Conservation (phyloP, 768 basidiomycete species). For the Pleurotus platypus region DNA sequence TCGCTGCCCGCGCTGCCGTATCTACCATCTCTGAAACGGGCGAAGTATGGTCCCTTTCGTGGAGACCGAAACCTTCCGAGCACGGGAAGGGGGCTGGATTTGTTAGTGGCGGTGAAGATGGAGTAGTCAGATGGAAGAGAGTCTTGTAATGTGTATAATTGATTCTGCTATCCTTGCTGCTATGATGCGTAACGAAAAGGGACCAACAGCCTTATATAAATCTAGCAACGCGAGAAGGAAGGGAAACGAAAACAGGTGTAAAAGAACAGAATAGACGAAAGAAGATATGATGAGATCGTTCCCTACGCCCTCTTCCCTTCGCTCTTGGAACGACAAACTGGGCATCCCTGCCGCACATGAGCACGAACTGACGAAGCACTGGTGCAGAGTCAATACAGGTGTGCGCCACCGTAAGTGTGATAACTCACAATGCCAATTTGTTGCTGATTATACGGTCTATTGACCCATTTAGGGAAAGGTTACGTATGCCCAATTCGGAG, state of each 20-base stretch:
- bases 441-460: background rate
- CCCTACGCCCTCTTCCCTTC: background rate
- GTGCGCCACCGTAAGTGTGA: background rate
- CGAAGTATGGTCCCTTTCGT: constrained; percentile 83
- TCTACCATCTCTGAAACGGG: constrained; percentile 76
- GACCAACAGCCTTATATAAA: too few relatives aligned
- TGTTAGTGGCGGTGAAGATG: constrained; percentile 75
- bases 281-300: background rate
- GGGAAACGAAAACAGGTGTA: too few relatives aligned
- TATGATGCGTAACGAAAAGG: too few relatives aligned
- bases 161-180: too few relatives aligned
- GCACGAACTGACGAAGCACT: constrained; percentile 2
- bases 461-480: background rate
- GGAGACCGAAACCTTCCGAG: constrained; percentile 63
- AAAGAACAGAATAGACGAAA: too few relatives aligned
- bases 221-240: too few relatives aligned
- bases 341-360: background rate
- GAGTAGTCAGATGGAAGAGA: constrained; percentile 73
- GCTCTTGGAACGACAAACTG: background rate
- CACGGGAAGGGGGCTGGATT: constrained; percentile 60
- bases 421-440: constrained; percentile 1
- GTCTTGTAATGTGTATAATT: constrained; percentile 14
- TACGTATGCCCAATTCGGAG: constrained; percentile 47
- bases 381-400: background rate
- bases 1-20: constrained; percentile 70